Evolutionary conservation across 306 rosid species (phyloP), one percentile per base, ranked within the genome.

Genomic region (Sicyos baderoa): DNA sequence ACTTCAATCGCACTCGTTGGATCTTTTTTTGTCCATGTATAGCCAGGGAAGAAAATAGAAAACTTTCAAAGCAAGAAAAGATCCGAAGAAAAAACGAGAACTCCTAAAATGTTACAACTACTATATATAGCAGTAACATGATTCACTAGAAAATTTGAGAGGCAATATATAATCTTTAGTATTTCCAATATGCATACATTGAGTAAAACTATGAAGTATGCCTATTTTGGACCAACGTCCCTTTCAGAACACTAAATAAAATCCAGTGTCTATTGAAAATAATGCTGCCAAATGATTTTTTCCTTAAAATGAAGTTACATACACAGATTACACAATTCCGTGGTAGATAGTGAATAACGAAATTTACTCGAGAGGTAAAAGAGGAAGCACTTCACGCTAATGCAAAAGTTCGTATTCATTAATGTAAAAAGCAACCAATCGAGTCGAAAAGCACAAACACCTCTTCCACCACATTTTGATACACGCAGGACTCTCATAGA

Each of bases 251-350:
- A 56, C 59, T 19, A 19, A n/a, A 53, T 53, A 29, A 25, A 55
- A 16, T 62, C 50, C 18, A 15, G 7, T 37, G 48, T 37, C 37
- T 62, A 50, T 44, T 37, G 21, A 25, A 5, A 18, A 37, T 9
- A 27, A 59, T 59, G 18, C 42, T 60, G 68, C 68, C 15, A 62
- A 62, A 62, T 35, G 68, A 62, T 35, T 35, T 62, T 17, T 37
- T 35, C 49, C 17, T 18, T 7, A 17, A 17, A 62, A 62, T n/a
- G n/a, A n/a, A n/a, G n/a, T n/a, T n/a, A n/a, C 2, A 5, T 32
- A 2, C 37, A 3, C 4, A 32, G 4, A 32, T 32, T 32, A 4
- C 37, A 32, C 37, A 32, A 4, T 32, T 32, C 37, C 2, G 5
- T 32, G 37, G 37, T 32, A 32, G 37, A 32, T 32, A 32, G 37